Base-by-base conservation (phyloP, 2,329 filamentous ascomycete genomes). In the Lachnellula arida region DNA sequence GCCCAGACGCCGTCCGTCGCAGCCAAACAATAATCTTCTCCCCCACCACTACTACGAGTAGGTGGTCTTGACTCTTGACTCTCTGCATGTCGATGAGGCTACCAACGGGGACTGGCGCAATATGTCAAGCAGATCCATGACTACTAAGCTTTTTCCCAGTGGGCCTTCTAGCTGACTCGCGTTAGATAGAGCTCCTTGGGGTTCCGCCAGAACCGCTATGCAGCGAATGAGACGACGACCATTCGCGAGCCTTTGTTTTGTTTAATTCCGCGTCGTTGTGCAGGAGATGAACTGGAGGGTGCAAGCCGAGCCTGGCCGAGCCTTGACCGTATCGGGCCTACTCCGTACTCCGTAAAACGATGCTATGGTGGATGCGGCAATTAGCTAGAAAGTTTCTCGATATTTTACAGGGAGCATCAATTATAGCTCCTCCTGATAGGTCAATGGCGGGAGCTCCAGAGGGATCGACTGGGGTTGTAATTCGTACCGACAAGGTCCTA, bases 111-210 rank as follows among this genome's bases (percentile, higher is more conserved):
- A 15, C 7, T 49, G 32, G 46, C 46, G 46, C n/a, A 49, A 54
- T 56, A 59, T 51, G 53, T 58, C 57, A 62, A 53, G 28, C 23
- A 11, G 32, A 12, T 32, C 28, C 48, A n/a, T 19, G 17, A 28
- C 40, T 60, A 54, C 59, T 61, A 61, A 61, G 59, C 59, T 60
- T 60, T 60, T 42, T 39, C 15, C 15, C 25, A 54, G 25, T 47
- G 22, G 44, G 40, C 19, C 48, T 9, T 40, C 53, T 55, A 58
- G 55, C 57, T 61, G 57, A 58, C 53, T 56, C 57, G 59, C 54
- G 51, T 55, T 60, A 58, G 50, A 22, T 25, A 19, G 40, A 14
- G 53, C 37, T 40, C 44, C 54, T n/a, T 34, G 17, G 17, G 8
- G 11, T 23, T n/a, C n/a, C 42, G 19, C 50, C 35, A 43, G 47